Evolutionary conservation across 1,139 yeast species (phyloP).

Genomic region (Protomyces pachydermus): DNA sequence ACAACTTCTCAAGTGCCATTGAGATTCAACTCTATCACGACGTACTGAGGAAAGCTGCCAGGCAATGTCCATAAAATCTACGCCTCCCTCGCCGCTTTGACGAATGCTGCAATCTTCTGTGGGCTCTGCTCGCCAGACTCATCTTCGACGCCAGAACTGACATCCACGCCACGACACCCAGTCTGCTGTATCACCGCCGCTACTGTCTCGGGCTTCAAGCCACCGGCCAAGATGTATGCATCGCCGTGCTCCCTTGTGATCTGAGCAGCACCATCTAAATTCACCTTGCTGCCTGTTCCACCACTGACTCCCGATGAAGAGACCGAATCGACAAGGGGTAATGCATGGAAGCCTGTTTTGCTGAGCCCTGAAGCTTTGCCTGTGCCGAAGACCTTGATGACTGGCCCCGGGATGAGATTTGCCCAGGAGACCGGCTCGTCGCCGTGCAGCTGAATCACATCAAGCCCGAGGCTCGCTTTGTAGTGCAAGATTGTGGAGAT

Average conservation of each 20-base stretch:
- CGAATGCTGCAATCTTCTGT: slow-evolving; percentile 55
- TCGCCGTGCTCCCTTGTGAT: slow-evolving; percentile 3
- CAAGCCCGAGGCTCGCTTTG: slow-evolving; percentile 53
- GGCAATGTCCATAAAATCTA: background rate
- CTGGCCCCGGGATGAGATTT: slow-evolving; percentile 50
- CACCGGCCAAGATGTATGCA: slow-evolving; percentile 71
- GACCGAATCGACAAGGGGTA: slow-evolving; percentile 51
- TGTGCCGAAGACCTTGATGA: slow-evolving; percentile 57
- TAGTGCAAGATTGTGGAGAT: slow-evolving; percentile 53
- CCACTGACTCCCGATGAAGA: slow-evolving; percentile 72
- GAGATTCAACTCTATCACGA: no score
- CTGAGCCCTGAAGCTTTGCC: slow-evolving; percentile 30
- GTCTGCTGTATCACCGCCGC: slow-evolving; percentile 45
- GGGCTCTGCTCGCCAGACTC: slow-evolving; percentile 63
- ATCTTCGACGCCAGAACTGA: slow-evolving; percentile 90
- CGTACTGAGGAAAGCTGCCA: no score
- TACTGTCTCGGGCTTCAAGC: slow-evolving; percentile 72
- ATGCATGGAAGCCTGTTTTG: slow-evolving; percentile 44
- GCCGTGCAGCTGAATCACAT: slow-evolving; percentile 86
- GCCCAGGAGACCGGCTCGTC: slow-evolving; percentile 63
- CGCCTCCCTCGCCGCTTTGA: slow-evolving; percentile 46
- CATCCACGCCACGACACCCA: slow-evolving; percentile 82
- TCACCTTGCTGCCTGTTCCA: slow-evolving; percentile 76
- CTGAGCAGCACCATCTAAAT: slow-evolving; percentile 50
- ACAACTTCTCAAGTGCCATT: no score